A percentile compares a stretch with the other conserved stretches of the same genome.
Evolutionary conservation across 2,329 filamentous ascomycete genomes (phyloP).

Genomic region (Fusarium falciforme): DNA sequence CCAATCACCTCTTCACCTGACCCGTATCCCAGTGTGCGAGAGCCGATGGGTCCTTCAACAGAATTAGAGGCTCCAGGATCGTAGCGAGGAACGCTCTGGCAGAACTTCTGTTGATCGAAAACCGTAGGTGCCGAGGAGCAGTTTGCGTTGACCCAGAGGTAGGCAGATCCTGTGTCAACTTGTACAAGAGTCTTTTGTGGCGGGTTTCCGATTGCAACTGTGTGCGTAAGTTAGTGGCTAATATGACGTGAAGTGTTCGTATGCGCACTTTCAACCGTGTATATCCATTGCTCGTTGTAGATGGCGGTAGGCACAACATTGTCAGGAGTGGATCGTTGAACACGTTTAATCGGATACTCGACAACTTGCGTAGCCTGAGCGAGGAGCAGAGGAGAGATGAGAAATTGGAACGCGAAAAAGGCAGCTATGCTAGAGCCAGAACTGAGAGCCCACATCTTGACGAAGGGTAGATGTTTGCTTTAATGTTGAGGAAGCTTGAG

Average conservation of each 20-base stretch:
- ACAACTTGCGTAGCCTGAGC: not conserved
- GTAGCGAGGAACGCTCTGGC: slow-evolving; percentile 20
- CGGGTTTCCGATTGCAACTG: slow-evolving; percentile 45
- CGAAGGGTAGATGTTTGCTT: not conserved
- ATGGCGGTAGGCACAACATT: not conserved
- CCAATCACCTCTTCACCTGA: slow-evolving; percentile 6
- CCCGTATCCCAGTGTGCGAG: slow-evolving; percentile 17
- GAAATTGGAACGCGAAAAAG: not conserved
- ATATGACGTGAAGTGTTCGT: fast-evolving
- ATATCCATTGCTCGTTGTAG: not conserved
- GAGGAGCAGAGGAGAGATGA: not conserved
- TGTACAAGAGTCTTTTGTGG: slow-evolving; percentile 43
- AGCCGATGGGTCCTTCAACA: slow-evolving; percentile 3
- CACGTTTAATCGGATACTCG: not conserved
- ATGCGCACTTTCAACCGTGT: not conserved
- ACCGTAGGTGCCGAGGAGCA: slow-evolving; percentile 33
- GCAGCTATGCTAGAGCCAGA: not conserved
- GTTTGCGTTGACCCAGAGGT: slow-evolving; percentile 50
- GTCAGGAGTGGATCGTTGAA: not conserved
- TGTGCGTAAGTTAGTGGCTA: not conserved
- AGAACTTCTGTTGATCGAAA: slow-evolving; percentile 23
- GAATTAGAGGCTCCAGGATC: slow-evolving; percentile 1
- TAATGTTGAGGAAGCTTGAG: not conserved
- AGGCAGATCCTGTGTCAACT: slow-evolving; percentile 48
- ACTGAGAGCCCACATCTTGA: not conserved